Evolutionary conservation across 2,329 filamentous ascomycete genomes (phyloP), one percentile per base, ranked within the genome.

Genomic region (Arachnomyces sp.): DNA sequence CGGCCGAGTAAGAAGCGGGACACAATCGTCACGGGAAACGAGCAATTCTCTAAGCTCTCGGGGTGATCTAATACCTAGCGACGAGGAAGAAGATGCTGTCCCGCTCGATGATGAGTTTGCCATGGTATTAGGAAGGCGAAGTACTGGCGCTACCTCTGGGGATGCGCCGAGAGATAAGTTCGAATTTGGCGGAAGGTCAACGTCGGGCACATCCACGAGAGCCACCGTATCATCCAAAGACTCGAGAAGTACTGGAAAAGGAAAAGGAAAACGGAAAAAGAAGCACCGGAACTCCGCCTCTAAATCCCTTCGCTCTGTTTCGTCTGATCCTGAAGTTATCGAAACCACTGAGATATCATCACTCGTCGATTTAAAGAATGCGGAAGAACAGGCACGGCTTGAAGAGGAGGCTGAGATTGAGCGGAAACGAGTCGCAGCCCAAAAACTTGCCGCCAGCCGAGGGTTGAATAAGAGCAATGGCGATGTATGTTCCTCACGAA

Each of bases 1-100:
- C 40, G 55, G 59, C 15, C 70, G 82, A 49, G 75, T 81, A 48
- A 75, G 89, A 37, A 94, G 89, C 60, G 79, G 78, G 34, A 95
- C 89, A 1, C 76, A 79, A 11, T 82, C 78, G 3, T 94, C 87
- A 9, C 82, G 82, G 31, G 82, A 82, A 48, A 94, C 89, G 1
- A 83, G 79, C 18, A 88, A 90, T 57, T 94, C 89, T 4, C 79
- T 84, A 48, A 83, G 89, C 53, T 94, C 88, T 8, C 73, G 90
- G 34, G 88, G 88, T 2, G 90, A 96, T 63, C 68, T 96, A 9
- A 92, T 95, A 50, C 87, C 87, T 0, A 94, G 88, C 53, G 88
- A 94, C 54, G 87, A 89, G 39, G 87, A 93, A 47, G 89, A 94
- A 59, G 90, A 96, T 62, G 90, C 90, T 1, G 78, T 94, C n/a